phyloP scores from a whole-genome alignment of 257 asterid genomes.

The Fraxinus americana region DNA sequence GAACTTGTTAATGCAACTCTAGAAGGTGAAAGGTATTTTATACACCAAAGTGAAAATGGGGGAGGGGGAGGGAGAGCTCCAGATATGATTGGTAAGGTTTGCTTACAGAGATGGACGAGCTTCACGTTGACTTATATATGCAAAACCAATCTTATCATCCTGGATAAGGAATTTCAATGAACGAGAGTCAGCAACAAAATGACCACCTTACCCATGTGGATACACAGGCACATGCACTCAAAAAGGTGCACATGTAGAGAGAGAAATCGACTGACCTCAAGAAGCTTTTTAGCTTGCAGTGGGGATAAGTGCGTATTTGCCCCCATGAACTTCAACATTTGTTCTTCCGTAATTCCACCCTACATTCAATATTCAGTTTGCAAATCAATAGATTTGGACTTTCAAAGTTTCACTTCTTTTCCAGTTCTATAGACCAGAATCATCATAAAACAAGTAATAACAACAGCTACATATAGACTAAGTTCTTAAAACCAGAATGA shows the following conservation, averaged over 20 bases:
- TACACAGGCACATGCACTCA: slow-evolving; percentile 1
- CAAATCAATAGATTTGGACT: slow-evolving; percentile 8
- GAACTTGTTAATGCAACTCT: slow-evolving; percentile 15
- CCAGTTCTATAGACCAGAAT: slow-evolving; percentile 10
- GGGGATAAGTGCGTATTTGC: slow-evolving; percentile 78
- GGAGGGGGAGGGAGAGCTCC: slow-evolving; percentile 9
- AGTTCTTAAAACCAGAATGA: not conserved
- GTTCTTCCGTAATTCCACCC: slow-evolving; percentile 99
- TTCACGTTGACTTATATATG: slow-evolving; percentile 91
- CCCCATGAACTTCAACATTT: slow-evolving; percentile 94
- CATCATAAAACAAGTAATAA: slow-evolving; percentile 7
- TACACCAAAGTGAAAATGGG: not conserved
- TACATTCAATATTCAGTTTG: slow-evolving; percentile 33
- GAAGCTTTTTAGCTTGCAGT: slow-evolving; percentile 68
- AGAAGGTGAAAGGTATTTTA: slow-evolving; percentile 5
- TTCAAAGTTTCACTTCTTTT: not conserved
- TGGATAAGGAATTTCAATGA: slow-evolving; percentile 34
- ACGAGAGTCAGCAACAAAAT: not conserved
- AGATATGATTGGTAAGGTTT: slow-evolving; percentile 29
- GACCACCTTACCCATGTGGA: slow-evolving; percentile 17
- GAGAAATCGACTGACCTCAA: slow-evolving; percentile 60
- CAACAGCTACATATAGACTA: slow-evolving; percentile 12
- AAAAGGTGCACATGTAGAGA: not conserved
- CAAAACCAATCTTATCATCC: slow-evolving; percentile 95
- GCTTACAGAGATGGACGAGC: slow-evolving; percentile 91